phyloP scores from a whole-genome alignment of 1,284 basidiomycete genomes.

The Rhizopogon parksii region DNA sequence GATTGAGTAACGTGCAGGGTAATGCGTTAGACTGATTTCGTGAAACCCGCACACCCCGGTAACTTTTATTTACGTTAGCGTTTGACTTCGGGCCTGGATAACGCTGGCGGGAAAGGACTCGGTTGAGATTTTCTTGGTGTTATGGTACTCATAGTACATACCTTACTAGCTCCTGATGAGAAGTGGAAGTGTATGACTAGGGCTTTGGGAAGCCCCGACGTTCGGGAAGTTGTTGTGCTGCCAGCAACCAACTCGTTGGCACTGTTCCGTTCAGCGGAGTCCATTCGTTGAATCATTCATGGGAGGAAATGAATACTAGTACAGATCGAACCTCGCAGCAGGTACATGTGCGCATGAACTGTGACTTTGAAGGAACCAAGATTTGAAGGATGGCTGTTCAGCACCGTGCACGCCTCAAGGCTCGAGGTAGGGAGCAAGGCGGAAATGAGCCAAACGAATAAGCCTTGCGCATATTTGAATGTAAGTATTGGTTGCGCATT shows the following conservation, averaged over 20 bases:
- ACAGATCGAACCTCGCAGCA: neutral
- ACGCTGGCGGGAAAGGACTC: neutral
- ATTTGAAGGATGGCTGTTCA: constrained; percentile 1
- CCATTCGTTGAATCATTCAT: neutral
- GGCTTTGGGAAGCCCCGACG: neutral
- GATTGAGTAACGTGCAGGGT: neutral
- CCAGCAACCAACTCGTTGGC: neutral
- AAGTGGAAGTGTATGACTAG: neutral
- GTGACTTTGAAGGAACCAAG: neutral
- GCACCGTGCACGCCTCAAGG: neutral
- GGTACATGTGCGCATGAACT: neutral
- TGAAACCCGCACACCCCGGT: too few relatives aligned
- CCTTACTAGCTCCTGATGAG: neutral
- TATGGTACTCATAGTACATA: too few relatives aligned
- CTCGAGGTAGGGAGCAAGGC: too few relatives aligned
- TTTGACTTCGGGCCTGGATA: too few relatives aligned
- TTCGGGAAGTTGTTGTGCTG: neutral
- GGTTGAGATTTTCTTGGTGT: neutral
- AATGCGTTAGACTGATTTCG: too few relatives aligned
- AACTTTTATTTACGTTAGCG: too few relatives aligned
- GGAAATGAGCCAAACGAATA: too few relatives aligned
- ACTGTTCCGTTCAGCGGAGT: too few relatives aligned
- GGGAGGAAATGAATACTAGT: neutral
- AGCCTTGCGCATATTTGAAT: too few relatives aligned
- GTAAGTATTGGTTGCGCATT: too few relatives aligned